phyloP scores from a whole-genome alignment of 140 eudicot species.

The Stevia rebaudiana region DNA sequence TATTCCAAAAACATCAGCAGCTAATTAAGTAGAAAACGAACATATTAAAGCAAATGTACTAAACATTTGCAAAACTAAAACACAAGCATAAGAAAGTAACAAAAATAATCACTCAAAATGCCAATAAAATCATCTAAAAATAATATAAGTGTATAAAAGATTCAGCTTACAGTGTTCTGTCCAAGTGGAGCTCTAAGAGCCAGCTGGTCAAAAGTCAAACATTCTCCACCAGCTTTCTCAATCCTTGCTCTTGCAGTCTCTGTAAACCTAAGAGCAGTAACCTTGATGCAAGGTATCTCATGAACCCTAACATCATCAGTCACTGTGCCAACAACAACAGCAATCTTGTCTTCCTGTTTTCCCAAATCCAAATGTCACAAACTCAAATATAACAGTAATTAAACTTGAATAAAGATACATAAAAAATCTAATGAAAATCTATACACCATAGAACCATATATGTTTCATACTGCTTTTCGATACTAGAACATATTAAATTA shows the following conservation, averaged over 20 bases:
- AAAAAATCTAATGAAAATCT: not conserved
- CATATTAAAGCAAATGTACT: not conserved
- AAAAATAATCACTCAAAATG: not conserved
- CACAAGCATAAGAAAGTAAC: not conserved
- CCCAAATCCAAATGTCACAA: not conserved
- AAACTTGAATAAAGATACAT: not conserved
- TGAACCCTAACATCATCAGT: constrained; percentile 57
- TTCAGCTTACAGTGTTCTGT: constrained; percentile 51
- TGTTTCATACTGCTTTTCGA: not conserved
- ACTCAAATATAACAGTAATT: not conserved
- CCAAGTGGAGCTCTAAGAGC: constrained; percentile 79
- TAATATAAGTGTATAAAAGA: not conserved
- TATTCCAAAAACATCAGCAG: not conserved
- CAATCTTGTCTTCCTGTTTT: constrained; percentile 57
- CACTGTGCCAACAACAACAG: constrained; percentile 62
- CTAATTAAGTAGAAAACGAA: not conserved
- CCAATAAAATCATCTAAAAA: not conserved
- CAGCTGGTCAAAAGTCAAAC: constrained; percentile 69
- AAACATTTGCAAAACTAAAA: not conserved
- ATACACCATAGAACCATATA: not conserved
- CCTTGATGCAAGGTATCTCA: constrained; percentile 60
- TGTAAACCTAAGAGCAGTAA: constrained; percentile 64
- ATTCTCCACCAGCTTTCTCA: constrained; percentile 78
- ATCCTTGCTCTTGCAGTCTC: constrained; percentile 73
- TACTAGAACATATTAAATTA: not conserved